Conservation (phyloP, 129 eudicot genomes). For the Apium graveolens region DNA sequence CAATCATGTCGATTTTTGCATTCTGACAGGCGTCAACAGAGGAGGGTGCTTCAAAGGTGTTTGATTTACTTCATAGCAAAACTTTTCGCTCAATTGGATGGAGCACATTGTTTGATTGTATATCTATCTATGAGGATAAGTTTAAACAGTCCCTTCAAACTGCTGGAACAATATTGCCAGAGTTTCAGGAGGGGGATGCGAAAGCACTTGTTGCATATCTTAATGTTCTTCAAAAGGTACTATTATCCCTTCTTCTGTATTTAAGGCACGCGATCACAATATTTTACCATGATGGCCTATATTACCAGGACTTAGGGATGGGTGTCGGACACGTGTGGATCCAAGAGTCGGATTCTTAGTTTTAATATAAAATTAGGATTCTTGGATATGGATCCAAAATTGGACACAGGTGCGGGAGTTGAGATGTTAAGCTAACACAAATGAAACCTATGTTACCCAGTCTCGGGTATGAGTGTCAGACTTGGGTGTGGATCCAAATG, state of each 20-base stretch:
- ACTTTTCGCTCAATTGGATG: slow-evolving; percentile 81
- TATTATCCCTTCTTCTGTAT: neutral
- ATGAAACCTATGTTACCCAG: too few relatives aligned
- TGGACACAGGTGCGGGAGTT: too few relatives aligned
- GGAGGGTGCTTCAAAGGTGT: slow-evolving; percentile 88
- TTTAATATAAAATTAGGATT: too few relatives aligned
- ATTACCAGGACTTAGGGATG: too few relatives aligned
- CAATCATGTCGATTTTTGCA: slow-evolving; percentile 5
- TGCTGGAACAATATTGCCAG: slow-evolving; percentile 67
- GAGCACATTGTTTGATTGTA: slow-evolving; percentile 80
- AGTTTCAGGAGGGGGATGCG: slow-evolving; percentile 95
- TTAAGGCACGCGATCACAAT: neutral
- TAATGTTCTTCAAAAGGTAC: slow-evolving; percentile 78
- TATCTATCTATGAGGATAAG: slow-evolving; percentile 81
- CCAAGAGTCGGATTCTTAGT: too few relatives aligned
- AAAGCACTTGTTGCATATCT: slow-evolving; percentile 91
- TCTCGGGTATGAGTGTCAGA: too few relatives aligned
- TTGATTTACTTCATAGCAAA: slow-evolving; percentile 75
- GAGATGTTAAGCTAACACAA: too few relatives aligned
- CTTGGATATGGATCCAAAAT: too few relatives aligned
- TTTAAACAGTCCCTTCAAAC: slow-evolving; percentile 69
- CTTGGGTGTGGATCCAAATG: too few relatives aligned
- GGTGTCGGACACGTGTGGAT: too few relatives aligned
- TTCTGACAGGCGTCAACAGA: slow-evolving; percentile 66
- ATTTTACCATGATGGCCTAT: too few relatives aligned